These are phyloP conservation scores for Mucor irregularis DNA, from an alignment of 371 early-diverging fungal genomes.

Conservation along the genomic window DNA sequence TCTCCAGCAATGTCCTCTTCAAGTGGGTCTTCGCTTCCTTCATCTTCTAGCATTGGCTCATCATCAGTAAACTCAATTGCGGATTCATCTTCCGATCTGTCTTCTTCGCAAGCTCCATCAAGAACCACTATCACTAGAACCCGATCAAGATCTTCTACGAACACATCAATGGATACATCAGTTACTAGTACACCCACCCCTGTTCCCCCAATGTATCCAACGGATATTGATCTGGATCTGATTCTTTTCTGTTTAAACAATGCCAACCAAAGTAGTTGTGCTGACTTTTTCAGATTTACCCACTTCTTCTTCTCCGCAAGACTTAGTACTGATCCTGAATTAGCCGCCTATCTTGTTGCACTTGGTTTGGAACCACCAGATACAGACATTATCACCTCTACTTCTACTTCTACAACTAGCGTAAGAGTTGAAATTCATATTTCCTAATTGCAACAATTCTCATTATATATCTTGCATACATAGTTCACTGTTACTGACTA, in stretches of 20 bases:
- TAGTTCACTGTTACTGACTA: slow-evolving; percentile 1
- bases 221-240: slow-evolving; percentile 2
- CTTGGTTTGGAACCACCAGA: not conserved
- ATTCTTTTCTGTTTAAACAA: slow-evolving; percentile 6
- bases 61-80: not conserved
- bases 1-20: not conserved
- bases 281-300: not conserved
- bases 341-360: not conserved
- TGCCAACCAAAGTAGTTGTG: not conserved
- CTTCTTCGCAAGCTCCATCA: not conserved
- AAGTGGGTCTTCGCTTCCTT: not conserved
- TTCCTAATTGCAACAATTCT: not conserved
- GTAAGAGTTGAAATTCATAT: not conserved
- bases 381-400: not conserved
- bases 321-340: slow-evolving; percentile 1
- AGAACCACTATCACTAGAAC: not conserved
- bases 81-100: not conserved
- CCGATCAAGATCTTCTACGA: not conserved
- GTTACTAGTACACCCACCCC: not conserved
- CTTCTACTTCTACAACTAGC: slow-evolving; percentile 1
- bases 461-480: not conserved
- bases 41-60: not conserved
- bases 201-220: not conserved
- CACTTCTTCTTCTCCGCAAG: slow-evolving; percentile 8
- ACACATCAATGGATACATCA: not conserved